Evolutionary conservation across 306 rosid species (phyloP), one percentile per base, ranked within the genome.

Genomic region (Parietaria judaica): DNA sequence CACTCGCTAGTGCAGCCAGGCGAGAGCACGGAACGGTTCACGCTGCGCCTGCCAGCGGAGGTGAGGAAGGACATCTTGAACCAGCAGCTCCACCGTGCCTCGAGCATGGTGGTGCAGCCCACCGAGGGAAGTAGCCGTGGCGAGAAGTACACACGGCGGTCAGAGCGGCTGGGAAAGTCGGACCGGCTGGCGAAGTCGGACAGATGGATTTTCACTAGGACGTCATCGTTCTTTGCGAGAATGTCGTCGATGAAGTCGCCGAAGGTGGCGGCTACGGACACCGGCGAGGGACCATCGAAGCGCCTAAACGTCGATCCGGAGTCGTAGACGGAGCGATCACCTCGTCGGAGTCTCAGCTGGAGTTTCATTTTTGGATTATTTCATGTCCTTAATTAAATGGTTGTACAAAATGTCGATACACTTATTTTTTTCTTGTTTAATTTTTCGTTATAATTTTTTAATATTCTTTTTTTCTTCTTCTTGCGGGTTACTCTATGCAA

Each of bases 1-100:
- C 98, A 92, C 59, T 87, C 97, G 0, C 2, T 83, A 66, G 45
- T 85, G 9, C 96, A 73, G 53, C 96, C 94, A 44, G 88, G 88
- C 0, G 94, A 92, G 37, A 79, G 79, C 61, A 84, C 84, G 3
- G 94, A 86, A 46, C 84, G 96, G 78, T 92, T 86, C 79, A 92
- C 99, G 54, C 45, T 92, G 74, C 75, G 74, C 36, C 54, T 92
- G 9, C 99, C 99, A 14, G 53, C 70, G 4, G 96, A 75, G 9
- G 88, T 88, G 43, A 79, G 97, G 52, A 88, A 80, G 49, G 81
- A 79, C 45, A 6, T 92, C 2, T 16, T 92, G 31, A 86, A 82
- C 72, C 80, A 76, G 72, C 35, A 69, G 36, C 72, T 88, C 51
- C 68, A 81, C 36, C 78, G 99, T 35, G 73, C 99, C 1, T 79